Base-by-base conservation (phyloP, 2,329 filamentous ascomycete genomes). In the Emmonsia crescens region DNA sequence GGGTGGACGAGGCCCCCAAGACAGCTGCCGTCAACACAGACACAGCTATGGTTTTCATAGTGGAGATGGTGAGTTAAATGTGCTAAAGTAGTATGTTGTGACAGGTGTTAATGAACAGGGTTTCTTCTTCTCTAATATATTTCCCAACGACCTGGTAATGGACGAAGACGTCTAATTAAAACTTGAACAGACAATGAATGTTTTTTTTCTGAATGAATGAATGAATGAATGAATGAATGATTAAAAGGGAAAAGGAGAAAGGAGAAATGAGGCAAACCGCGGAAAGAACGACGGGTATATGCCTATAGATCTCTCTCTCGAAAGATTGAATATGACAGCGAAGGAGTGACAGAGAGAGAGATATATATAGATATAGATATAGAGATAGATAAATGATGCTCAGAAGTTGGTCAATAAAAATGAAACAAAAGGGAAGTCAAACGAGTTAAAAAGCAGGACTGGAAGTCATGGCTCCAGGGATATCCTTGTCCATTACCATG, bases 41-140 rank as follows among this genome's bases (percentile, higher is more conserved):
- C 56, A 75, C 73, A 62, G 78, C 70, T 59, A 73, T 71, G 63
- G 74, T 74, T 79, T 85, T 85, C 83, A 85, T 85, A 64, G 61
- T 80, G 71, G 38, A 19, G 46, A 49, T 12, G 19, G 33, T 27
- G 27, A 2, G 42, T 31, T 48, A 61, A 48, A 51, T 60, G 33
- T 27, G 3, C 21, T 29, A 49, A 10, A 16, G 10, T 1, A 14
- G 36, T 38, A 2, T 38, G 46, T 29, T 6, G 46, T 49, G 46
- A 14, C 12, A 49, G 46, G 21, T 49, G 46, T 49, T 24, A 49
- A 49, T 8, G 24, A 29, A 24, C 46, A 27, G 46, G 46, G 6
- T 44, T 9, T 44, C 8, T 19, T 2, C 3, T 14, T 5, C 46
- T 8, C 6, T 3, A 10, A 46, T 24, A 24, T 46, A 10, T 24